Percentiles rank a stretch among this genome's conserved stretches.
These are phyloP conservation scores for Malassezia obtusa DNA, from an alignment of 1,284 basidiomycete genomes.

Conservation along the genomic window DNA sequence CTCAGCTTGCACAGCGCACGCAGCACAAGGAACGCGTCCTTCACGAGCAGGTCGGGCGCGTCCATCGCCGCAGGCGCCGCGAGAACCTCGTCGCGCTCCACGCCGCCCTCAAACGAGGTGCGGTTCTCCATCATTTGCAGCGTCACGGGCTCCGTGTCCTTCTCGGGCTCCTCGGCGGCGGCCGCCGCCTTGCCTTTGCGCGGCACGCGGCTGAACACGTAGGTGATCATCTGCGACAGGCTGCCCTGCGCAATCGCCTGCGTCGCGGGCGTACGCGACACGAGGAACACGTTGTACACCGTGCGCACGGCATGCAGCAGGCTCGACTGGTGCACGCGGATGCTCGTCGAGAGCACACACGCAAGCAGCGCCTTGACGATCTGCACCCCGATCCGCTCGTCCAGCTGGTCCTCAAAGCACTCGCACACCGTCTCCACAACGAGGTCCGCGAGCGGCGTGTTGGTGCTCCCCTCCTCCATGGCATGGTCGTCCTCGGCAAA, in stretches of 20 bases:
- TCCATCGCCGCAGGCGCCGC: slow-evolving; percentile 28
- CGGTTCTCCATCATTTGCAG: slow-evolving; percentile 36
- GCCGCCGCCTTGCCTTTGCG: slow-evolving; percentile 4
- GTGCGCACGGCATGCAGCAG: slow-evolving; percentile 50
- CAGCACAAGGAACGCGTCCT: slow-evolving; percentile 46
- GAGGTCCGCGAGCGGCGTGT: slow-evolving; percentile 34
- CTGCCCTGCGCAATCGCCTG: slow-evolving; percentile 46
- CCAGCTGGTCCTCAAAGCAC: slow-evolving; percentile 36
- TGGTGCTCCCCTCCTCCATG: slow-evolving; percentile 11
- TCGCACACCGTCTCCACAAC: slow-evolving; percentile 47
- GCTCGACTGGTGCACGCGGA: slow-evolving; percentile 44
- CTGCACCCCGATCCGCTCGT: slow-evolving; percentile 41
- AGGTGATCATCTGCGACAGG: slow-evolving; percentile 44
- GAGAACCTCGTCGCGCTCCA: slow-evolving; percentile 32
- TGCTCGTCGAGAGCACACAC: slow-evolving; percentile 36
- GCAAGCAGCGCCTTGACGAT: slow-evolving; percentile 47
- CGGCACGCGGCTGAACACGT: slow-evolving; percentile 44
- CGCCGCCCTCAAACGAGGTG: slow-evolving; percentile 41
- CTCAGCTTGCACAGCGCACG: slow-evolving; percentile 47
- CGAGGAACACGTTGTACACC: slow-evolving; percentile 46
- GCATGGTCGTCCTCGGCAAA: slow-evolving; percentile 42
- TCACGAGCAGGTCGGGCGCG: slow-evolving; percentile 43
- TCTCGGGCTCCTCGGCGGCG: neutral
- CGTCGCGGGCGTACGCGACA: slow-evolving; percentile 38
- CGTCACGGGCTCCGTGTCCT: slow-evolving; percentile 22